Evolutionary conservation across 2,329 filamentous ascomycete genomes (phyloP), one percentile per base, ranked within the genome.

Genomic region (Cucurbitaria berberidis): DNA sequence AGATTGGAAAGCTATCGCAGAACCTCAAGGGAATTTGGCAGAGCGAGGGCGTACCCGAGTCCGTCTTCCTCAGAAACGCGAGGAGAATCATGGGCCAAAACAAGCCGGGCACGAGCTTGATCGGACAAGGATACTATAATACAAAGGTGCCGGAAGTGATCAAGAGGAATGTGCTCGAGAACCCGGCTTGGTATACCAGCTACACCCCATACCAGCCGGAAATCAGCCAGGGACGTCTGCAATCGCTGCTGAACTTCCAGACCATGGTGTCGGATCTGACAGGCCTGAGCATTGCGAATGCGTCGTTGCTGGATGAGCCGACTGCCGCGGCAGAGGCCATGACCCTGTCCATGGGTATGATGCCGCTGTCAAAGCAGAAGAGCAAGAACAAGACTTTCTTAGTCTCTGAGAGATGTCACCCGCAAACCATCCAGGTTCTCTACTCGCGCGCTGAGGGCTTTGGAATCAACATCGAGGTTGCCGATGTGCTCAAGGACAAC

Each of bases 141-240:
- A 93, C 91, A n/a, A 84, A 89, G 63, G 89, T 90, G 0, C 93
- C 93, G 4, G 85, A 91, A 50, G 93, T 97, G 51, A 96, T 98
- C 74, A 91, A 95, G 81, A 84, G 93, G 63, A 97, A 97, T 73
- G 84, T 98, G 4, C 80, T 98, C 53, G 92, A 98, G 81, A 93
- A 89, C 74, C 93, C 93, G 5, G 92, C 88, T 9, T 98, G 93
- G 93, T 98, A 98, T 76, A 98, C 93, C 35, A 96, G 92, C 78
- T 97, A 98, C 76, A 97, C 93, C 0, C 93, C 93, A 15, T 98
- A 97, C 77, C 93, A 98, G 79, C 89, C 93, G 2, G 93, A 98
- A 78, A 96, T 98, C 80, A 96, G 92, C 74, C 93, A 98, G 78
- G 93, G 93, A 30, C 87, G 93, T 49, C 78, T 98, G 57, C 91